Conservation (phyloP, 1,284 basidiomycete genomes). For the Polyporus tsugae region DNA sequence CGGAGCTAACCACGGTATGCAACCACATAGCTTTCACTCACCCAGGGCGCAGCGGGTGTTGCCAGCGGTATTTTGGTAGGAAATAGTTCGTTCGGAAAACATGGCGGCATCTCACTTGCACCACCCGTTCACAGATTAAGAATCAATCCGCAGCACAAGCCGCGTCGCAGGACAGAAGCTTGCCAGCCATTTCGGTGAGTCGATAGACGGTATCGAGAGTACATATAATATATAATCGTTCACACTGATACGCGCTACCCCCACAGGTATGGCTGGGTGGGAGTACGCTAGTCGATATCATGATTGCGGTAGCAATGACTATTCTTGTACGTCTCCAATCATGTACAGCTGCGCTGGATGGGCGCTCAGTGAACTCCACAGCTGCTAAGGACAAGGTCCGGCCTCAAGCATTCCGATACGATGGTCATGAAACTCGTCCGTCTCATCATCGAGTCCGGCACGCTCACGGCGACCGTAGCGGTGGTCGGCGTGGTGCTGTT, state of each 20-base stretch:
- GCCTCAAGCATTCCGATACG: constrained; percentile 22
- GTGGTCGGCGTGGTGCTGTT: constrained; percentile 13
- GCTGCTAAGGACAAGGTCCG: constrained; percentile 23
- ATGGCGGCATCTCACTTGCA: not conserved
- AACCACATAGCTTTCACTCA: constrained; percentile 20
- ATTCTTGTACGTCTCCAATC: constrained; percentile 1
- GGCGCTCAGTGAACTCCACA: not conserved
- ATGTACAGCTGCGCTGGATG: not conserved
- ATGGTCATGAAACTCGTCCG: constrained; percentile 27
- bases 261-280: constrained; percentile 27
- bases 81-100: not conserved
- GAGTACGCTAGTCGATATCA: constrained; percentile 29
- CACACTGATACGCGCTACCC: not conserved
- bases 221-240: not conserved
- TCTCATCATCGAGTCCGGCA: constrained; percentile 32
- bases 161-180: not conserved
- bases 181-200: constrained; percentile 14
- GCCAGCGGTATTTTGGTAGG: constrained; percentile 16
- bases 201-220: not conserved
- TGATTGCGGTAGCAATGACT: constrained; percentile 12
- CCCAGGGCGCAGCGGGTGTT: constrained; percentile 8
- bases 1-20: not conserved
- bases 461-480: constrained; percentile 25
- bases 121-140: not conserved
- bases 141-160: not conserved